A percentile compares a stretch with the other conserved stretches of the same genome.
phyloP scores from a whole-genome alignment of 495 filamentous ascomycete species.

The Clohesyomyces aquaticus region DNA sequence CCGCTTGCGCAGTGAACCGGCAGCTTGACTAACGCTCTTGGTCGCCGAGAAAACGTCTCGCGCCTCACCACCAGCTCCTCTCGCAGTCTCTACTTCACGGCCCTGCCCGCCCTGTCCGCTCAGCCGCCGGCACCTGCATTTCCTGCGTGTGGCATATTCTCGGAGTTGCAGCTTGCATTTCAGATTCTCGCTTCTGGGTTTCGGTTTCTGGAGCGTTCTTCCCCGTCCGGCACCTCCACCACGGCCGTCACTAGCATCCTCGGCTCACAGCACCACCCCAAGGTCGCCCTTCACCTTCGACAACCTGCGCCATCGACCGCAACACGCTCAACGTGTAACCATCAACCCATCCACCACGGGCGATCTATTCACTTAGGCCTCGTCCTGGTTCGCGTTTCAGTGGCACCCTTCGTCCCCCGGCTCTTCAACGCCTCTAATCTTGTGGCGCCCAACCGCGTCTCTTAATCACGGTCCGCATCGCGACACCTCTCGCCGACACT shows the following conservation, averaged over 20 bases:
- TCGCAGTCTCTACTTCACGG: constrained; percentile 18
- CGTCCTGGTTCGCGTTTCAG: constrained; percentile 37
- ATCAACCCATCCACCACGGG: constrained; percentile 31
- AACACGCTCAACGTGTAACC: constrained; percentile 32
- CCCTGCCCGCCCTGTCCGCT: not conserved
- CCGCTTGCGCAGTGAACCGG: constrained; percentile 9
- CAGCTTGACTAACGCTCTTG: not conserved
- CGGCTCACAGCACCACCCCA: too few relatives aligned
- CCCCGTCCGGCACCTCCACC: constrained; percentile 7
- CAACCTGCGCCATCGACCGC: constrained; percentile 17
- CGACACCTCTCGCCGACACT: constrained; percentile 10
- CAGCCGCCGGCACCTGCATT: constrained; percentile 1
- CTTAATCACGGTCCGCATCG: constrained; percentile 16
- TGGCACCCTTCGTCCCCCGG: constrained; percentile 3
- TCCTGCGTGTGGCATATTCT: constrained; percentile 27
- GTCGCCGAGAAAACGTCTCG: not conserved
- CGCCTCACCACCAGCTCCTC: not conserved
- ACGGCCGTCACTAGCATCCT: too few relatives aligned
- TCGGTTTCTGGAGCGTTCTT: constrained; percentile 32
- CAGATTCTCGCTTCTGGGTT: constrained; percentile 21
- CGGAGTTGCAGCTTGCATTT: constrained; percentile 27
- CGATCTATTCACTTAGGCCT: constrained; percentile 44
- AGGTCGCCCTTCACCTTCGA: constrained; percentile 6
- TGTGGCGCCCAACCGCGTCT: constrained; percentile 16
- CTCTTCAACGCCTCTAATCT: not conserved